phyloP scores from a whole-genome alignment of 805 yeast genomes.

The Saturnispora bothae region DNA sequence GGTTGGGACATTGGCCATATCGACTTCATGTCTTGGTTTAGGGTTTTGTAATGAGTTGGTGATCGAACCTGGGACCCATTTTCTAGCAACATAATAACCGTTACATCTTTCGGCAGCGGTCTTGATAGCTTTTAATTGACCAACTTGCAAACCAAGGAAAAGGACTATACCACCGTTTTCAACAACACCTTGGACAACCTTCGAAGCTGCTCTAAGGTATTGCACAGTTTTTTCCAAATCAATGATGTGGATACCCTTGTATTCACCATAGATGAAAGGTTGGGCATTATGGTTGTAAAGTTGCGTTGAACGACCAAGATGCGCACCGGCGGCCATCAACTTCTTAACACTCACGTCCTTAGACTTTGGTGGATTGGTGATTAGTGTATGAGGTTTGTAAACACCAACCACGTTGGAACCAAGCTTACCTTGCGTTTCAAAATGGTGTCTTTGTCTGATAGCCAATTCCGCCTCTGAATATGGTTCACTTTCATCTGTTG shows the following conservation, averaged over 20 bases:
- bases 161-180: slow-evolving; percentile 72
- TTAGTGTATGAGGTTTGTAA: slow-evolving; percentile 60
- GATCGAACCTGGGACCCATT: slow-evolving; percentile 94
- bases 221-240: slow-evolving; percentile 77
- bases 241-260: slow-evolving; percentile 84
- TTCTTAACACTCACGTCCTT: slow-evolving; percentile 55
- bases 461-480: slow-evolving; percentile 71
- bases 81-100: slow-evolving; percentile 71
- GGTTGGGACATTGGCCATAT: slow-evolving; percentile 61
- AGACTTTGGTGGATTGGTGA: slow-evolving; percentile 46
- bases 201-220: slow-evolving; percentile 70
- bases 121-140: slow-evolving; percentile 64
- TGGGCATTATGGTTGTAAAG: slow-evolving; percentile 74
- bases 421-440: slow-evolving; percentile 39
- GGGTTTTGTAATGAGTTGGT: slow-evolving; percentile 60
- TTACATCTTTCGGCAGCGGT: slow-evolving; percentile 68
- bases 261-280: slow-evolving; percentile 78
- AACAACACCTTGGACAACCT: slow-evolving; percentile 74
- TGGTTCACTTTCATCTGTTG: slow-evolving; percentile 50
- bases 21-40: slow-evolving; percentile 65
- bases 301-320: slow-evolving; percentile 81
- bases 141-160: slow-evolving; percentile 75
- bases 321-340: slow-evolving; percentile 86
- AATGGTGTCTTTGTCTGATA: slow-evolving; percentile 60
- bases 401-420: slow-evolving; percentile 60